These are phyloP conservation scores for Chenopodium formosanum DNA, from an alignment of 148 eudicot genomes.

Conservation along the genomic window DNA sequence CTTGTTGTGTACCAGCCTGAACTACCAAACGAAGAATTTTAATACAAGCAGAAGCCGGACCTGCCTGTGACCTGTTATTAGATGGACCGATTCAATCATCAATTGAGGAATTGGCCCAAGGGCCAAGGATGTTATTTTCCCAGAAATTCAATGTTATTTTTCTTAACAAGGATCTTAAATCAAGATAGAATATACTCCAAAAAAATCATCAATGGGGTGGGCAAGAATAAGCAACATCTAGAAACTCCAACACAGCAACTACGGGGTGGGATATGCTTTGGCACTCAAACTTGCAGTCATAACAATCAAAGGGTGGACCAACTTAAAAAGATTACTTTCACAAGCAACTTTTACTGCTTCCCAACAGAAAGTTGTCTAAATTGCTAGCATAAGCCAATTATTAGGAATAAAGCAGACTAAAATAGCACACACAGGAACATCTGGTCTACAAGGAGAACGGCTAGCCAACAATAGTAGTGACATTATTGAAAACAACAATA, in stretches of 20 bases:
- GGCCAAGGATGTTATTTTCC: too few relatives aligned
- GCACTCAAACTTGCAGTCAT: background rate
- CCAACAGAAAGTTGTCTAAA: background rate
- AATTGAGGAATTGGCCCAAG: background rate
- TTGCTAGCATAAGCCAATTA: background rate
- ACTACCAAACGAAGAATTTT: slow-evolving; percentile 55
- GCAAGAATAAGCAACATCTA: background rate
- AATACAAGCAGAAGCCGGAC: slow-evolving; percentile 84
- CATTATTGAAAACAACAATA: too few relatives aligned
- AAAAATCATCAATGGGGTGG: background rate
- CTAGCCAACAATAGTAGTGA: background rate
- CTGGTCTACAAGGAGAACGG: background rate
- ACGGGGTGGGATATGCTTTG: background rate
- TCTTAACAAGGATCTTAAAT: background rate
- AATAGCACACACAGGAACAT: background rate
- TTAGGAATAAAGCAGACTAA: background rate
- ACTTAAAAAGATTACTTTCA: background rate
- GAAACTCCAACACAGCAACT: background rate
- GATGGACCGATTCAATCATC: background rate
- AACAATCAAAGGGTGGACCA: background rate
- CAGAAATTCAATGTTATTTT: background rate
- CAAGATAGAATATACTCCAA: background rate
- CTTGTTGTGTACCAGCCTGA: slow-evolving; percentile 43
- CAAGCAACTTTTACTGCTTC: background rate
- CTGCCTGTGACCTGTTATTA: slow-evolving; percentile 62